These are phyloP conservation scores for Tuber brumale DNA, from an alignment of 495 filamentous ascomycete genomes.

Conservation along the genomic window DNA sequence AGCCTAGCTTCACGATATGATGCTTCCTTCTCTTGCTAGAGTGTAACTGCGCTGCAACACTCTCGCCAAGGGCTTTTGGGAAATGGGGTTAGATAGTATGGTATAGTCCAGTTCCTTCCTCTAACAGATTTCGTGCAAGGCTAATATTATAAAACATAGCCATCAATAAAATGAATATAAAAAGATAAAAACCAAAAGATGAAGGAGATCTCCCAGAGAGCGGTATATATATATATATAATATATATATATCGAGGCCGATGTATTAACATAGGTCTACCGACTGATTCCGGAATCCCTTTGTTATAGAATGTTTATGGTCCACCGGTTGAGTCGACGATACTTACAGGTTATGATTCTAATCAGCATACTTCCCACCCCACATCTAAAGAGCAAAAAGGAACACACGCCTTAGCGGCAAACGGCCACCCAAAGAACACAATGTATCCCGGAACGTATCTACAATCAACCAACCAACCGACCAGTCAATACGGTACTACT, in stretches of 20 bases:
- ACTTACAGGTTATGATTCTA: not conserved
- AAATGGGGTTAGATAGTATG: not conserved
- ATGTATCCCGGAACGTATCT: slow-evolving; percentile 30
- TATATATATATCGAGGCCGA: not conserved
- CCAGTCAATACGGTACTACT: not conserved
- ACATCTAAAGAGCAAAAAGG: not conserved
- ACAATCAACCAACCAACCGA: not conserved
- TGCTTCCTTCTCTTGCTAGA: not conserved
- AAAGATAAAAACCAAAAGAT: not conserved
- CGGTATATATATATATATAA: too few species aligned
- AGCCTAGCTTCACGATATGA: not conserved
- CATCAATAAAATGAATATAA: not conserved
- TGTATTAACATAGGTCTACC: not conserved
- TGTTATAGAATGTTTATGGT: slow-evolving; percentile 8
- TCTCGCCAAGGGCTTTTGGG: not conserved
- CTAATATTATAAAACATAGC: not conserved
- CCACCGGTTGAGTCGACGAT: slow-evolving; percentile 23
- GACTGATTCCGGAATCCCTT: not conserved
- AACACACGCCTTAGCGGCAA: slow-evolving; percentile 28
- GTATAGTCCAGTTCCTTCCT: not conserved
- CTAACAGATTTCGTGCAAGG: not conserved
- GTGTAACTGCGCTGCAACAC: not conserved
- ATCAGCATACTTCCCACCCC: not conserved
- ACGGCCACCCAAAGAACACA: slow-evolving; percentile 35
- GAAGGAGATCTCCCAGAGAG: not conserved